Conservation (phyloP, 2,329 filamentous ascomycete genomes). For the Penicillium sp. region DNA sequence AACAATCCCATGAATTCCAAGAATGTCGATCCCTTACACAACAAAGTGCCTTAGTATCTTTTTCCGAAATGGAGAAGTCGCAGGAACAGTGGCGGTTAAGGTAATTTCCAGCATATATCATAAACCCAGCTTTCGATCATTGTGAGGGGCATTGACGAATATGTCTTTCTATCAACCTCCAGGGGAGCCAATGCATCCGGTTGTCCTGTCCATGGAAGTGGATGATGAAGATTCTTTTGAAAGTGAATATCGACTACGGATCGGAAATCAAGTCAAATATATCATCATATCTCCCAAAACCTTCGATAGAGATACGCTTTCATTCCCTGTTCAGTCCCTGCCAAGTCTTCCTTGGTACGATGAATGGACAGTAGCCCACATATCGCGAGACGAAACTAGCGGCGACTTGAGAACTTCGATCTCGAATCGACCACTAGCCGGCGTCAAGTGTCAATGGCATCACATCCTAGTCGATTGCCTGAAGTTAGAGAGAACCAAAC, state of each 20-base stretch:
- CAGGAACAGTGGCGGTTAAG: background rate
- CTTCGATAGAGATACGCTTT: conserved; percentile 9
- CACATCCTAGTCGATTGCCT: conserved; percentile 25
- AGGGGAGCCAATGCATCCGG: conserved; percentile 1
- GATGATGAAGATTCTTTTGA: conserved; percentile 5
- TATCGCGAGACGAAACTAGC: conserved; percentile 14
- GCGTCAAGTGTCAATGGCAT: conserved; percentile 30
- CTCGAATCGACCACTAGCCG: conserved; percentile 23
- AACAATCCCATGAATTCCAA: no score
- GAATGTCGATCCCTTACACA: background rate
- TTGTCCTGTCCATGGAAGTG: conserved; percentile 5
- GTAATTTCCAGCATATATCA: background rate
- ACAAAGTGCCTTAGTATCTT: background rate
- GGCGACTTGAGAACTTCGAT: conserved; percentile 29
- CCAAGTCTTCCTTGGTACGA: conserved; percentile 6
- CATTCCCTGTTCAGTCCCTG: conserved; percentile 6
- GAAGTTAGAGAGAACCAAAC: conserved; percentile 27
- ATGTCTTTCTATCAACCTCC: conserved; percentile 2
- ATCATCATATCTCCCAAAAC: conserved; percentile 6
- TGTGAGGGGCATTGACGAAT: background rate
- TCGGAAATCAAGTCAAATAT: conserved; percentile 7
- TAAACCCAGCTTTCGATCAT: conserved; percentile 1
- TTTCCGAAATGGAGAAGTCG: background rate
- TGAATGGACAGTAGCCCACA: conserved; percentile 4
- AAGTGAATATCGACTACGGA: conserved; percentile 9